phyloP scores from a whole-genome alignment of 495 filamentous ascomycete species.

The Friedmanniomyces simplex region DNA sequence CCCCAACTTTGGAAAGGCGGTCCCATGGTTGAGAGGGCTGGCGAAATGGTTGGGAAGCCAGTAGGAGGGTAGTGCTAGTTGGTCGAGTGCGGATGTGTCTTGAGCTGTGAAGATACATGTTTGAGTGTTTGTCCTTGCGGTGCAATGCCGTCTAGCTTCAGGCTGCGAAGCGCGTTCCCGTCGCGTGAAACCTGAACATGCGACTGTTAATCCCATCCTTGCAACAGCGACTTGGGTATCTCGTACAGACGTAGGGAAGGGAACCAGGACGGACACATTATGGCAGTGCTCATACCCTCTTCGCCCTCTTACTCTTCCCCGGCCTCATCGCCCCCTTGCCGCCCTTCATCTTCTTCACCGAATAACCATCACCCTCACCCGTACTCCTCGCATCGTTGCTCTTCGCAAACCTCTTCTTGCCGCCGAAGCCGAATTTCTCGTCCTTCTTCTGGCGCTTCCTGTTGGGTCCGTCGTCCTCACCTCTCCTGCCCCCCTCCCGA shows the following conservation, averaged over 20 bases:
- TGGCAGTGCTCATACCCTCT: constrained; percentile 9
- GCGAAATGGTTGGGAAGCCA: no score
- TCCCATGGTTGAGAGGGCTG: background rate
- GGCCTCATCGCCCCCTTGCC: constrained; percentile 32
- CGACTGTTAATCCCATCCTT: no score
- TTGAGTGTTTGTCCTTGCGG: no score
- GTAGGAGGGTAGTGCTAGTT: no score
- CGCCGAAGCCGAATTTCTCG: constrained; percentile 84
- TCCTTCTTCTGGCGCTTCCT: constrained; percentile 85
- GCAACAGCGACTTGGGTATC: background rate
- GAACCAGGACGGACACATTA: constrained; percentile 39
- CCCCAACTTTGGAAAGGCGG: background rate
- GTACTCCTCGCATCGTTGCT: constrained; percentile 73
- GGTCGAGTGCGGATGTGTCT: no score
- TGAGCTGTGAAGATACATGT: no score
- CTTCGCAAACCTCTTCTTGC: constrained; percentile 83
- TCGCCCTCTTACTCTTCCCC: constrained; percentile 56
- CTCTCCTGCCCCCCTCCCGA: constrained; percentile 1
- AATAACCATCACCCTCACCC: constrained; percentile 69
- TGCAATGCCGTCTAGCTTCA: no score
- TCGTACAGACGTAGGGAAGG: constrained; percentile 39
- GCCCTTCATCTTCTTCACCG: constrained; percentile 71
- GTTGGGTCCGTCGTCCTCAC: constrained; percentile 25
- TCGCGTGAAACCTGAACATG: no score
- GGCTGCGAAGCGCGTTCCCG: no score